Base-by-base conservation (phyloP, 495 filamentous ascomycete species). In the Xylaria cubensis region DNA sequence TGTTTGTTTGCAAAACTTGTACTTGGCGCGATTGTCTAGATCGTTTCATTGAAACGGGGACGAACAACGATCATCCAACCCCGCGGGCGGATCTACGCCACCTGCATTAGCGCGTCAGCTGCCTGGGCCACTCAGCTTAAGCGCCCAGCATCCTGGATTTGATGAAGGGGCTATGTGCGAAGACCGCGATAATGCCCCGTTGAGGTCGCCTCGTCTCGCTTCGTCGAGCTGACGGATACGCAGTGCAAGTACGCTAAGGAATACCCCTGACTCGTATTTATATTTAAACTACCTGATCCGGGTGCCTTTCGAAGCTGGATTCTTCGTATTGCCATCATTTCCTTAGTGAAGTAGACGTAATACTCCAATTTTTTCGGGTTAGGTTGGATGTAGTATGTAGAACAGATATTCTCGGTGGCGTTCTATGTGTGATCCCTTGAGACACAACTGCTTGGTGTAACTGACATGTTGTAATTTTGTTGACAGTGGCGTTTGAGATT, bases 1-100 rank as follows among this genome's bases (percentile, higher is more conserved):
- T 67, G 64, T 36, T 29, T 61, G 58, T 61, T 67, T 21, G 64
- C 53, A 53, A 26, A n/a, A 29, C 39, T 36, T 13, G 44, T 13
- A 48, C 64, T 29, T 53, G 41, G 64, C 64, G 42, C 44, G 7
- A n/a, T 48, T 51, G 64, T 61, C 15, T 69, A 69, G 51, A 69
- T 61, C 39, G 67, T 69, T 69, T 69, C 67, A 69, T 69, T 8
- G 53, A 32, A 39, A 48, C 29, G 67, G 53, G n/a, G 34, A 39
- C 58, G 58, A 36, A 34, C 2, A 21, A 5, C 36, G 34, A 58
- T 68, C 65, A 44, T 44, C 67, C 53, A 69, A 69, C 67, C 53
- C 67, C 67, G 26, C 41, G 51, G 51, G 53, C 67, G 48, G 41
- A 58, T 48, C 65, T 17, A 7, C 39, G 36, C 13, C 67, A 69